Evolutionary conservation across 73 alveolate genomes (phyloP).

Genomic region (Symbiodinium natans): DNA sequence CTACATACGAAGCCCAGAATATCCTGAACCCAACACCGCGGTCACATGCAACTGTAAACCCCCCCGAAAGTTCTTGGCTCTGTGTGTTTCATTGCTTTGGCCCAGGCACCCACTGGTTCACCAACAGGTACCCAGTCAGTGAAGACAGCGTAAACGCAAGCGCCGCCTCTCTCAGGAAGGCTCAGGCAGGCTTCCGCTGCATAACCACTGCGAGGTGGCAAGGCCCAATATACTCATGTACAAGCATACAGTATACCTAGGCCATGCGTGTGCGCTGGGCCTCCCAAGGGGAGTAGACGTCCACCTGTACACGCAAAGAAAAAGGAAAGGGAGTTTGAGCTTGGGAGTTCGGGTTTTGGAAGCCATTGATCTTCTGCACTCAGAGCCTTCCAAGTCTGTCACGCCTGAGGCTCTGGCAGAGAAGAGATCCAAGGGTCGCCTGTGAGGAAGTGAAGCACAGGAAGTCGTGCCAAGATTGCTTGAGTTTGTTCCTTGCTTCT

Average conservation of each 20-base stretch:
- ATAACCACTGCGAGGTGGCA: not conserved
- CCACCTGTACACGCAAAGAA: constrained; percentile 60
- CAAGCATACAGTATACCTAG: not conserved
- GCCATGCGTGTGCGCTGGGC: not conserved
- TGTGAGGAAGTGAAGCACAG: not conserved
- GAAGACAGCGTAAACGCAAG: constrained; percentile 73
- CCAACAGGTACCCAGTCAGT: constrained; percentile 57
- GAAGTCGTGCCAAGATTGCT: too few species aligned
- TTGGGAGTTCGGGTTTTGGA: too few species aligned
- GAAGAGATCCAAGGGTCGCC: constrained; percentile 59
- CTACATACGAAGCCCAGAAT: too few species aligned
- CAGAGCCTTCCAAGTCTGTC: too few species aligned
- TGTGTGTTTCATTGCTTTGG: not conserved
- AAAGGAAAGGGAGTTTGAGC: too few species aligned
- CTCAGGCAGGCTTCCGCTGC: not conserved
- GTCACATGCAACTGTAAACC: not conserved
- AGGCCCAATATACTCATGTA: not conserved
- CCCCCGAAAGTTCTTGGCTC: not conserved
- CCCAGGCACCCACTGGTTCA: constrained; percentile 64
- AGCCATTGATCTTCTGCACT: too few species aligned
- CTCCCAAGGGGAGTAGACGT: constrained; percentile 78
- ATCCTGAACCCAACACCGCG: too few species aligned
- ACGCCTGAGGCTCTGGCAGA: constrained; percentile 10
- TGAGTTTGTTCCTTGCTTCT: too few species aligned
- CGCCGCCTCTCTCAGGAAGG: constrained; percentile 27